A percentile compares a stretch with the other conserved stretches of the same genome.
phyloP scores from a whole-genome alignment of 1,139 yeast species.

The Yamadazyma jaroonii region DNA sequence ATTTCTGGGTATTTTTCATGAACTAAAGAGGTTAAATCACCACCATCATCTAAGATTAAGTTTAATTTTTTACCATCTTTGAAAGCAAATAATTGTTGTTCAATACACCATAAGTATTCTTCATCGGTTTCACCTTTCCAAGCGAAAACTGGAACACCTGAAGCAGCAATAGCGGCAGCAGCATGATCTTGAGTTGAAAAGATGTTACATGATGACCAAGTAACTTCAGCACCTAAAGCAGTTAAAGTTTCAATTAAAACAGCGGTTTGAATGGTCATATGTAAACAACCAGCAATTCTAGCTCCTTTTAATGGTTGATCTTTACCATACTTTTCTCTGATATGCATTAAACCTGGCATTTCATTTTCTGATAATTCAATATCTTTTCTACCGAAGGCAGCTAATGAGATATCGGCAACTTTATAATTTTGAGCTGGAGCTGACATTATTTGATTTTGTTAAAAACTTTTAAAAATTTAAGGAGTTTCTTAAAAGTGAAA shows the following conservation, averaged over 20 bases:
- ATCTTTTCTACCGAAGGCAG: constrained; percentile 99
- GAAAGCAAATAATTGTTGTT: constrained; percentile 98
- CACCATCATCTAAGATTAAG: constrained; percentile 99
- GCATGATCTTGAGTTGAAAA: constrained; percentile 99
- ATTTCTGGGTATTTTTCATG: constrained; percentile 99
- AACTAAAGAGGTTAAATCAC: constrained; percentile 95
- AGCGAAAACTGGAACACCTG: constrained; percentile 99
- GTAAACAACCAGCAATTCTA: constrained; percentile 98
- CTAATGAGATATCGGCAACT: constrained; percentile 97
- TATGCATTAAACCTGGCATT: constrained; percentile 99
- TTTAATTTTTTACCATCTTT: constrained; percentile 94
- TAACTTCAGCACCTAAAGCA: constrained; percentile 99
- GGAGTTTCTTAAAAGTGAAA: not conserved
- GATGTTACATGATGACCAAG: constrained; percentile 99
- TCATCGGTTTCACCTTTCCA: constrained; percentile 99
- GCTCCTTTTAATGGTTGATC: constrained; percentile 98
- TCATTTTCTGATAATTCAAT: constrained; percentile 98
- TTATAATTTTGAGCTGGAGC: constrained; percentile 61
- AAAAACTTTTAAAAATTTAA: constrained; percentile 1
- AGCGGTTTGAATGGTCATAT: constrained; percentile 99
- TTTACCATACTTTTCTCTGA: constrained; percentile 88
- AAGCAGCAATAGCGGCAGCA: constrained; percentile 99
- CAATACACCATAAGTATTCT: constrained; percentile 99
- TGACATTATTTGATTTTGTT: constrained; percentile 23
- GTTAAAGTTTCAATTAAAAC: constrained; percentile 96